phyloP scores from a whole-genome alignment of 2,329 filamentous ascomycete species.

The Colletotrichum sp. region DNA sequence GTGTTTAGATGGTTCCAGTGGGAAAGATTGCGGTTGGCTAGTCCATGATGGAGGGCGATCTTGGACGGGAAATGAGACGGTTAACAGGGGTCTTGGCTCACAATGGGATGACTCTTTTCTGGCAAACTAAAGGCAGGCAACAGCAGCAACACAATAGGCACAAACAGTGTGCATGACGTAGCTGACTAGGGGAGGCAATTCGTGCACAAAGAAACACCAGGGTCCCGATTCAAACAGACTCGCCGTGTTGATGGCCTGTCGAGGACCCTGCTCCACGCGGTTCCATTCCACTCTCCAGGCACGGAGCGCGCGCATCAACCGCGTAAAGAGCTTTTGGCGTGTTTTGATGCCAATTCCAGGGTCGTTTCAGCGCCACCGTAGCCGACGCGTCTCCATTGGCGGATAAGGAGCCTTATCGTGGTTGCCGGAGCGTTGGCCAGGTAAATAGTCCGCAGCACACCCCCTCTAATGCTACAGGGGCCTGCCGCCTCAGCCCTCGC shows the following conservation, averaged over 20 bases:
- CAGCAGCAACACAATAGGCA: not conserved
- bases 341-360: not conserved
- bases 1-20: not conserved
- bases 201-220: not conserved
- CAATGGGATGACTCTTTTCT: not conserved
- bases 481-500: not conserved
- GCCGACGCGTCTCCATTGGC: constrained; percentile 13
- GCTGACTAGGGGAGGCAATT: not conserved
- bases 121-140: not conserved
- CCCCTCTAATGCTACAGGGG: not conserved
- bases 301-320: constrained; percentile 18
- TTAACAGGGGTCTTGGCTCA: constrained; percentile 9
- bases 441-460: constrained; percentile 8
- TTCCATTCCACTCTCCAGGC: not conserved
- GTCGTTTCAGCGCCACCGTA: not conserved
- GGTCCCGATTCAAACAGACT: constrained; percentile 5
- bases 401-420: constrained; percentile 14
- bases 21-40: not conserved
- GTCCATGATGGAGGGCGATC: constrained; percentile 3
- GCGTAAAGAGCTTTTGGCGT: constrained; percentile 22
- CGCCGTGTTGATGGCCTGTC: constrained; percentile 1
- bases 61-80: constrained; percentile 7
- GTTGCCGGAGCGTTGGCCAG: constrained; percentile 13
- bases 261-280: not conserved
- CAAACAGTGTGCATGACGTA: not conserved